Evolutionary conservation across 73 alveolate species (phyloP), one percentile per base, ranked within the genome.

Genomic region (Paramecium primaurelia): DNA sequence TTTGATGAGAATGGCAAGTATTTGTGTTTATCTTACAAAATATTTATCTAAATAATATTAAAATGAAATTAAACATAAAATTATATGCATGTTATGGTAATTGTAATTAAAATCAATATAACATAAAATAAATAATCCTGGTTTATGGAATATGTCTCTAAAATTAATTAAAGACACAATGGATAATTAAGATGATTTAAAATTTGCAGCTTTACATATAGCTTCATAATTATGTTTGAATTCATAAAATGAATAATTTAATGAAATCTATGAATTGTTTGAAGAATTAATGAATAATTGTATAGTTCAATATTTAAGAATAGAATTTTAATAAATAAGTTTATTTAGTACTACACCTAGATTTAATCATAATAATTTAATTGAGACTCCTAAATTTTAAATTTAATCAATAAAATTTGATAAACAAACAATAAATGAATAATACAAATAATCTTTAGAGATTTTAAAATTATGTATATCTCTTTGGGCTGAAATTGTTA

Each of bases 131-230:
- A 75, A 36, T 12, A 75, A 75, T 42, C 88, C 88, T 30, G 60
- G 60, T 12, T 38, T 75, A 20, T 42, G 60, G 58, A 42, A 36
- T 38, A 38, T 18, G 22, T 75, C 88, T 12, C 18, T 75, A n/a
- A 75, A 42, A 38, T 37, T 75, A 42, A 36, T 75, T 14, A 75
- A 75, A 20, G 88, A 75, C 2, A 38, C 34, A 1, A 22, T 42
- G 38, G 88, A 75, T 34, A 36, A 42, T 16, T 25, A 22, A 37
- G 88, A 75, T 38, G 88, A 75, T 36, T 20, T 75, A 3, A 75
- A 75, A 75, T 75, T 75, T 75, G 88, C 88, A n/a, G 88, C 88
- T 4, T 75, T 75, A 38, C 68, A 38, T 4, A 75, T 75, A 5
- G 88, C 88, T 75, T 34, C 88, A 3, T 37, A 30, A n/a, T 75